phyloP scores from a whole-genome alignment of 2,329 filamentous ascomycete species.

The Colletotrichum sp. region DNA sequence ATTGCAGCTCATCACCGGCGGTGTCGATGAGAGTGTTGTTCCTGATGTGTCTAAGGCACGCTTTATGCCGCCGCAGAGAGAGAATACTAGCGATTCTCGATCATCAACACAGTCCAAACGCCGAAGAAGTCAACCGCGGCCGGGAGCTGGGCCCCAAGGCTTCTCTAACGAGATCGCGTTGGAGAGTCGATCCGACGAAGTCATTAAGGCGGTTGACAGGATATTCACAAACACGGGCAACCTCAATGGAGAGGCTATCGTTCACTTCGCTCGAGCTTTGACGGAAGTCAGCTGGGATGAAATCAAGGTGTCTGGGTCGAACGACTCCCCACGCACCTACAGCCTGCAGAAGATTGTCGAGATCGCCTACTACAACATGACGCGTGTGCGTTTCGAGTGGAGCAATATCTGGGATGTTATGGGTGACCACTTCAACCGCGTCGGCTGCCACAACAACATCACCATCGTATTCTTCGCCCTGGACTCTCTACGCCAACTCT shows the following conservation, averaged over 20 bases:
- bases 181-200: constrained; percentile 90
- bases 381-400: constrained; percentile 97
- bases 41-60: constrained; percentile 90
- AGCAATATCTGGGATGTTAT: constrained; percentile 96
- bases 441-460: constrained; percentile 95
- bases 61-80: constrained; percentile 66
- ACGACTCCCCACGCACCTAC: constrained; percentile 94
- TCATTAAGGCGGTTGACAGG: constrained; percentile 89
- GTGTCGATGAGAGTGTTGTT: constrained; percentile 89
- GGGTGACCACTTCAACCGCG: constrained; percentile 98
- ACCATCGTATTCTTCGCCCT: constrained; percentile 97
- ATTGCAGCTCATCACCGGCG: constrained; percentile 91
- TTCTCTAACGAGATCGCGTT: constrained; percentile 83
- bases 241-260: constrained; percentile 90
- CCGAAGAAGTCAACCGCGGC: constrained; percentile 44
- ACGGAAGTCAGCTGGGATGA: constrained; percentile 99
- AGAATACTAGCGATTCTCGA: constrained; percentile 61
- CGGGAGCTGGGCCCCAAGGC: constrained; percentile 66
- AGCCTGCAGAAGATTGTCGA: constrained; percentile 98
- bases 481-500: constrained; percentile 92
- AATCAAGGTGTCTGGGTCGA: constrained; percentile 95
- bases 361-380: constrained; percentile 99
- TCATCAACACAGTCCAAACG: constrained; percentile 69
- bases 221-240: constrained; percentile 98
- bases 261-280: constrained; percentile 90